Evolutionary conservation across 139 green algal species (phyloP), one percentile per base, ranked within the genome.

Genomic region (Chlamydomonas sp.): DNA sequence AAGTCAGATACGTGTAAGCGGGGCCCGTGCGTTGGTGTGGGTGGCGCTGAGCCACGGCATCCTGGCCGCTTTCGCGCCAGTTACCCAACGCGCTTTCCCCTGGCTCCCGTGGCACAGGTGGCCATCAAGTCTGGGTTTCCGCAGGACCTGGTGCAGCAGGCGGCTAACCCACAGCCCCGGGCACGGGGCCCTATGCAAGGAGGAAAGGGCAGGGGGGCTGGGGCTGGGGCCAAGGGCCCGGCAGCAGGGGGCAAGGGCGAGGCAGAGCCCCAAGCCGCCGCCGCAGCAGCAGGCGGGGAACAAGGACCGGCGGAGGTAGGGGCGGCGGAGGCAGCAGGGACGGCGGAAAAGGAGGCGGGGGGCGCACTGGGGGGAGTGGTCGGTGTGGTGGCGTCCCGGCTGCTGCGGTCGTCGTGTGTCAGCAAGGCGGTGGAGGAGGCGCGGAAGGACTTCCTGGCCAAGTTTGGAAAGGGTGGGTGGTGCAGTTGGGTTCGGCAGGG

Each of bases 371-470:
- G 69, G 12, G 31, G 64, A 17, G 62, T 86, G 59, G 31, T 59
- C 15, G 18, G 62, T n/a, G 85, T 91, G 76, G 68, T 93, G 18
- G 66, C 80, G 20, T 49, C 77, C 57, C 86, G 91, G 20, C 83
- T 93, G 85, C 64, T 93, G 59, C 75, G 88, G 20, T 83, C 91
- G 3, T 76, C 76, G 0, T 90, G 88, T 82, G 91, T 93, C 66
- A 69, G 76, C 14, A 90, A 91, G 71, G 67, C 90, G 63, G 20
- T 93, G 79, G 18, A 78, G 64, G 74, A 87, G 63, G 69, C 81
- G 62, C 14, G 68, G 3, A 62, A 9, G 17, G 91, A 93, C 3
- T 92, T 90, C 75, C 67, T 17, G 67, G 67, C 16, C 80, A 85
- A 85, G 66, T 85, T 85, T 18, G 67, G 57, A 3, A 3, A 5